A percentile compares a stretch with the other conserved stretches of the same genome.
phyloP scores from a whole-genome alignment of 2,329 filamentous ascomycete species.

The Xylaria sp. region DNA sequence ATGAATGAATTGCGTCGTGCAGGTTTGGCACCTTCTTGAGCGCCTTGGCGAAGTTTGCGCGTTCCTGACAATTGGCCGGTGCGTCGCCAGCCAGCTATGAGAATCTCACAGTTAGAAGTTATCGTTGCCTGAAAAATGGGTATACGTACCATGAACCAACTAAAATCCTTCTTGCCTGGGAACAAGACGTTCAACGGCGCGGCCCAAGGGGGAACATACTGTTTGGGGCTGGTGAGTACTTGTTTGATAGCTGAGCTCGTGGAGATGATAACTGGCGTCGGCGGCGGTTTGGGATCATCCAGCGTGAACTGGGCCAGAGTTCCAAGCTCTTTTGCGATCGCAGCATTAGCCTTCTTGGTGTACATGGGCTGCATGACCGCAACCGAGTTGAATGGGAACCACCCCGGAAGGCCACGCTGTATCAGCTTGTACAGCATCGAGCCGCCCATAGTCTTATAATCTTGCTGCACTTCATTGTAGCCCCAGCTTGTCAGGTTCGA shows the following conservation, averaged over 20 bases:
- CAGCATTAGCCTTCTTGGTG: slow-evolving; percentile 55
- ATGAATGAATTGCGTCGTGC: slow-evolving; percentile 47
- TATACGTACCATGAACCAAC: slow-evolving; percentile 52
- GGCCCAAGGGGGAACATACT: slow-evolving; percentile 52
- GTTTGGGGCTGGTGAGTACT: slow-evolving; percentile 48
- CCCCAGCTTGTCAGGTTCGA: slow-evolving; percentile 57
- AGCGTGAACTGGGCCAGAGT: slow-evolving; percentile 51
- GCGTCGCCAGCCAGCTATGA: slow-evolving; percentile 50
- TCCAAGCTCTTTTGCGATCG: slow-evolving; percentile 54
- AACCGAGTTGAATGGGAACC: slow-evolving; percentile 57
- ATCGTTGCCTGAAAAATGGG: background rate
- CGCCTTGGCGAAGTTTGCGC: slow-evolving; percentile 48
- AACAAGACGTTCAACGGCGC: slow-evolving; percentile 49
- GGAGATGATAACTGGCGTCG: slow-evolving; percentile 47
- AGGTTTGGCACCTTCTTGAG: slow-evolving; percentile 52
- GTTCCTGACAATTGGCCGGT: slow-evolving; percentile 49
- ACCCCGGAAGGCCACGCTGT: slow-evolving; percentile 57
- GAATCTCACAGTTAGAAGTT: slow-evolving; percentile 6
- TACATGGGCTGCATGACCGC: slow-evolving; percentile 60
- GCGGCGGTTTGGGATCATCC: slow-evolving; percentile 52
- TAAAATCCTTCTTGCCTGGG: slow-evolving; percentile 52
- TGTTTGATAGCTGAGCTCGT: slow-evolving; percentile 49
- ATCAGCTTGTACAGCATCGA: slow-evolving; percentile 60
- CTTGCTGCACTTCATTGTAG: slow-evolving; percentile 54
- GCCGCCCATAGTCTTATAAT: slow-evolving; percentile 54